Evolutionary conservation across 1,139 yeast species (phyloP), one percentile per base, ranked within the genome.

Genomic region (Sugiyamaella xylanicola): DNA sequence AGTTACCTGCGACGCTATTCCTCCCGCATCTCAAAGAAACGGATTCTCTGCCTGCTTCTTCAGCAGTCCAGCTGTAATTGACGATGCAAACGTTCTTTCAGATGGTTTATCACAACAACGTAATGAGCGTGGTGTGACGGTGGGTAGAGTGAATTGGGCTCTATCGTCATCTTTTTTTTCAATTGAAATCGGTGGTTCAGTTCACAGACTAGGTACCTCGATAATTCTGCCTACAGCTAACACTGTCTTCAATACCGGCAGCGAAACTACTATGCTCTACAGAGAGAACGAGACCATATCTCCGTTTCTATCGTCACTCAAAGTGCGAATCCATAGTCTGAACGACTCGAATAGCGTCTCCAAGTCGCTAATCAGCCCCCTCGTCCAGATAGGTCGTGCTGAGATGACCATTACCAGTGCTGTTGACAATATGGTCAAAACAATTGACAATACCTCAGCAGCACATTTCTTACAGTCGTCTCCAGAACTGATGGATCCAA

Each of bases 391-490:
- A 11, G 59, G 56, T 22, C 57, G 64, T 2, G 64, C 58, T 20
- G 53, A 61, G 25, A 68, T 79, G 46, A 57, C 61, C 2, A 71
- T 82, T 55, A 78, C 85, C 1, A 69, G 72, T 5, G 74, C 77
- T 55, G 70, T 74, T 1, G 84, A 84, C 32, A 83, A 83, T 64
- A 72, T 83, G 66, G 68, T 82, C 61, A 81, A 82, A 64, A 65
- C 74, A 5, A 74, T 83, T 57, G 76, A 82, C 59, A 69, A 70
- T 11, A 67, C 70, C 48, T 74, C 85, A 0, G 87, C 87, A 0
- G 79, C 86, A 1, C 73, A 75, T 41, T 79, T 67, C 56, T 71
- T 83, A 54, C 84, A 83, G 63, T 69, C 71, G 8, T 76, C 77
- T 57, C 67, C 71, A 1, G 69, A 71, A 43, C 68, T 82, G 9